Base-by-base conservation (phyloP, 345 rosid species). In the Passiflora organensis region DNA sequence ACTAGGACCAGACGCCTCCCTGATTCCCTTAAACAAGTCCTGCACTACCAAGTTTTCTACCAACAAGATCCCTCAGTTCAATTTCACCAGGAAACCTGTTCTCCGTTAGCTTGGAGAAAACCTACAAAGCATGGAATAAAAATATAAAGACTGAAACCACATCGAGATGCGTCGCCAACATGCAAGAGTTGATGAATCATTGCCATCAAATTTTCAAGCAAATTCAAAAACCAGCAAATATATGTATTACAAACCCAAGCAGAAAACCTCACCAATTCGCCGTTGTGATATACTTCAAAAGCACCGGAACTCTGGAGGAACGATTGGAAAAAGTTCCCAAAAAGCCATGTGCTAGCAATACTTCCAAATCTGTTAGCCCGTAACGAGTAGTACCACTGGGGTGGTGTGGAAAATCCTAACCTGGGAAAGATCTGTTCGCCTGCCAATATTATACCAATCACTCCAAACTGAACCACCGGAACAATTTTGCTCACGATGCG, bases 221-320 rank as follows among this genome's bases (percentile, higher is more conserved):
- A 28, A 28, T 8, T 28, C 34, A 28, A 28, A 28, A 28, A 28
- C 34, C 34, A 28, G 34, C 3, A 28, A 28, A 8, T 2, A 8
- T 28, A n/a, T n/a, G 19, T 44, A 37, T 24, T 17, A 66, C 2
- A 24, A 50, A 12, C 3, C 34, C n/a, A n/a, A 37, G 14, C 48
- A 54, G 0, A 38, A 34, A 21, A 56, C 20, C 15, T 45, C 62
- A 69, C 73, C 68, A 69, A 43, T 45, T 62, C 55, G n/a, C 68
- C 73, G 44, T 69, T 51, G 64, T 59, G 56, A 32, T 51, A 46
- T 15, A 69, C 73, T 63, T 69, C 73, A 57, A 69, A 69, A 51
- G 73, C 73, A 51, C 67, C 67, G 47, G 73, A 69, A 47, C 59
- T 69, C 63, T 69, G 73, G 43, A 69, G 73, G 36, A 69, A 69